phyloP scores from a whole-genome alignment of 116 monocot species.

The Thalassia testudinum region DNA sequence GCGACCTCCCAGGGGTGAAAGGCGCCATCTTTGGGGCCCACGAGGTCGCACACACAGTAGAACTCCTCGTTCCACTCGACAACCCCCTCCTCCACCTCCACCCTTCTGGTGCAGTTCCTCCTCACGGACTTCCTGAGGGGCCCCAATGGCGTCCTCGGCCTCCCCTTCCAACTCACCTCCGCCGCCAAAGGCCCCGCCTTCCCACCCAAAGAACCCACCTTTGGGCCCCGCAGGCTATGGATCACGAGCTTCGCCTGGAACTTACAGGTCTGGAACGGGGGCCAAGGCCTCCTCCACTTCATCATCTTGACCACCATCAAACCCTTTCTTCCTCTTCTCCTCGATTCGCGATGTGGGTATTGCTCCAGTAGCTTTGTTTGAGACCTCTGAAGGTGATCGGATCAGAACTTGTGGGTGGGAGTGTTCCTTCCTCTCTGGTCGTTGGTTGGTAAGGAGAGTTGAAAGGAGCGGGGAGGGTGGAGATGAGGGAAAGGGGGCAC shows the following conservation, averaged over 20 bases:
- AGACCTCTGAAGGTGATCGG: no score
- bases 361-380: no score
- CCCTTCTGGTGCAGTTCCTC: background rate
- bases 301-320: conserved; percentile 3
- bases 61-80: conserved; percentile 80
- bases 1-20: conserved; percentile 1
- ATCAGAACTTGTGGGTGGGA: no score
- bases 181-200: background rate
- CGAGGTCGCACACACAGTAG: conserved; percentile 15
- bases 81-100: conserved; percentile 1
- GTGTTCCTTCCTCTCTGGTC: no score
- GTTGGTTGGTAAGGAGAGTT: no score
- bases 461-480: no score
- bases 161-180: conserved; percentile 11
- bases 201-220: background rate
- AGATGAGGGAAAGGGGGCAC: no score
- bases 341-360: no score
- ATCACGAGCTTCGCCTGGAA: conserved; percentile 3
- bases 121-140: background rate
- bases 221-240: background rate
- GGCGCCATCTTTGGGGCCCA: background rate
- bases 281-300: conserved; percentile 3
- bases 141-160: conserved; percentile 1
- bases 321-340: no score
- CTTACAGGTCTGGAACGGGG: background rate